phyloP scores from a whole-genome alignment of 2,329 filamentous ascomycete genomes.

The Phaeophleospora eucalypticola region DNA sequence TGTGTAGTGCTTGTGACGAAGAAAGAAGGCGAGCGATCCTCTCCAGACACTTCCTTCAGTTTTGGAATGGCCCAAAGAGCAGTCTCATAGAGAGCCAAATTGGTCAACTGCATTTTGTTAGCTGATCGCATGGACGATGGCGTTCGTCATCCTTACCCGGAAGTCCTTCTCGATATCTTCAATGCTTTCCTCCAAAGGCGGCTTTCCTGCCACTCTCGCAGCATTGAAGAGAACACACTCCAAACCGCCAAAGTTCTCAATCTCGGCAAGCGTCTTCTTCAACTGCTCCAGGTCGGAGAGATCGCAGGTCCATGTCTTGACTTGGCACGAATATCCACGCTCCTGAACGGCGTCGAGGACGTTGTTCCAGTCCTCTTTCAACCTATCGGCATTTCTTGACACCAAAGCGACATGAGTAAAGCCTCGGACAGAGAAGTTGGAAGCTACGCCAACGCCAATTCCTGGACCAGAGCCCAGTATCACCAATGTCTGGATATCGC shows the following conservation, averaged over 20 bases:
- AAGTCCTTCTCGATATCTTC: conserved; percentile 50
- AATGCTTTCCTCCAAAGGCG: conserved; percentile 41
- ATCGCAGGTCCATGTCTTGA: conserved; percentile 46
- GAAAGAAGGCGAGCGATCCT: conserved; percentile 41
- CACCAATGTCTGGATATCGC: conserved; percentile 20
- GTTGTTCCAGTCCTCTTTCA: conserved; percentile 33
- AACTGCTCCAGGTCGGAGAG: conserved; percentile 40
- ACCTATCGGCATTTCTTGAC: conserved; percentile 40
- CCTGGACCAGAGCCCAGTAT: conserved; percentile 49
- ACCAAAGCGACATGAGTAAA: conserved; percentile 49
- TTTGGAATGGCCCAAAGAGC: conserved; percentile 47
- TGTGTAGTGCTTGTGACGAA: conserved; percentile 47
- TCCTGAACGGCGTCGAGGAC: conserved; percentile 32
- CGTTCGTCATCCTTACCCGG: conserved; percentile 33
- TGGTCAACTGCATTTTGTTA: conserved; percentile 43
- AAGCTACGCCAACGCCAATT: conserved; percentile 43
- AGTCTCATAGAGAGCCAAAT: conserved; percentile 46
- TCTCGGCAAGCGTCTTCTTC: conserved; percentile 37
- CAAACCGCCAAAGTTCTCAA: conserved; percentile 42
- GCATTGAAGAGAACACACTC: conserved; percentile 53
- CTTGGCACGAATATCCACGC: conserved; percentile 32
- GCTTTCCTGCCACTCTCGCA: conserved; percentile 44
- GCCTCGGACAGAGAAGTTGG: conserved; percentile 41
- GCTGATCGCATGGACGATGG: background rate
- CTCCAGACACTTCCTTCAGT: conserved; percentile 33